Conservation (phyloP, 768 basidiomycete species). For the Rhizopogon salebrosus region DNA sequence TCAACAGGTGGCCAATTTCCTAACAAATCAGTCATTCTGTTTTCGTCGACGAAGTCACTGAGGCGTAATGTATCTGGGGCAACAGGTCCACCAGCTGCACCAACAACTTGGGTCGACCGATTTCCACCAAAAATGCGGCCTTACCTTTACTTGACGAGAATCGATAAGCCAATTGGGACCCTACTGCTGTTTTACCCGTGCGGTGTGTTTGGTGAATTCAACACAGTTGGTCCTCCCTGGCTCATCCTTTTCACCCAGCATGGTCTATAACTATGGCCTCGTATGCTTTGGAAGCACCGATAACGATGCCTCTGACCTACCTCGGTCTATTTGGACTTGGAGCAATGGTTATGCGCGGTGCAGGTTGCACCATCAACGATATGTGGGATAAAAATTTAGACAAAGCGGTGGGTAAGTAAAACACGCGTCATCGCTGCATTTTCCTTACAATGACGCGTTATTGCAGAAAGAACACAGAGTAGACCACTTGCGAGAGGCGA, state of each 20-base stretch:
- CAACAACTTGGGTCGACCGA: slow-evolving; percentile 60
- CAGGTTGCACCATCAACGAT: slow-evolving; percentile 98
- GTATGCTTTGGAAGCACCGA: slow-evolving; percentile 67
- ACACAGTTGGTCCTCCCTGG: not conserved
- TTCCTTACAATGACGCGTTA: not conserved
- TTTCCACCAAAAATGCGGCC: slow-evolving; percentile 59
- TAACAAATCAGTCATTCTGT: not conserved
- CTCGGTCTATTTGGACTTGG: slow-evolving; percentile 83
- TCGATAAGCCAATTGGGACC: slow-evolving; percentile 97
- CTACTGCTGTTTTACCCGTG: slow-evolving; percentile 91
- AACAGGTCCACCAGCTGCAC: slow-evolving; percentile 5
- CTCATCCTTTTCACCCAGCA: slow-evolving; percentile 41
- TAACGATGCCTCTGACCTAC: slow-evolving; percentile 67
- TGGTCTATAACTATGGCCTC: slow-evolving; percentile 99
- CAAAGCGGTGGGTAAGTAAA: slow-evolving; percentile 71
- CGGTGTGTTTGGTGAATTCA: slow-evolving; percentile 44
- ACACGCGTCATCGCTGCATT: not conserved
- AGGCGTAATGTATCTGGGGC: slow-evolving; percentile 12
- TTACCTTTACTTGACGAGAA: slow-evolving; percentile 80
- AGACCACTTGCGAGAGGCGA: slow-evolving; percentile 85
- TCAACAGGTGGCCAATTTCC: not conserved
- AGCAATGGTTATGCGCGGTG: slow-evolving; percentile 93
- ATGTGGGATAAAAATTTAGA: slow-evolving; percentile 96
- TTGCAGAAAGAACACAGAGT: slow-evolving; percentile 74
- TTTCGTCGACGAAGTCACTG: not conserved